Base-by-base conservation (phyloP, 352 stramenopile species). In the Phytophthora gonapodyides region DNA sequence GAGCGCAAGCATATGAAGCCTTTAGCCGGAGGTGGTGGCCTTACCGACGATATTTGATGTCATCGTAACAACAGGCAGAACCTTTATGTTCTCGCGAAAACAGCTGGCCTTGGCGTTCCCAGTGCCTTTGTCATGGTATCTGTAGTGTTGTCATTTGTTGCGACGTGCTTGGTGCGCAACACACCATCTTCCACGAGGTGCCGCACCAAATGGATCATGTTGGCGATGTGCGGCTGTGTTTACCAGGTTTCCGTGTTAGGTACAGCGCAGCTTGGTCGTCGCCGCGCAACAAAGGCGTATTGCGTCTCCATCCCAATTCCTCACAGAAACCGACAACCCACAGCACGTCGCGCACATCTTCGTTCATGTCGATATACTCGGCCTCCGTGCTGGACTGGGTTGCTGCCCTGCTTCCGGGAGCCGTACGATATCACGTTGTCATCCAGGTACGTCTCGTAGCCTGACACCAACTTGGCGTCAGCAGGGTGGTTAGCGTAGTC, bases 311-410 rank as follows among this genome's bases (percentile, higher is more conserved):
- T 1, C 10, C 1, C 31, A 65, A 12, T 33, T 59, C 48, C 11
- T 55, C 41, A 8, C 12, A 27, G 8, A 65, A 10, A 16, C 48
- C 42, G 5, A 38, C 35, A 2, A 75, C 21, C 64, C 61, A 73
- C 36, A 72, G 12, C 0, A 76, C 11, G 21, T 75, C 64, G 0
- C 56, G 40, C 0, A 51, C 43, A 2, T 59, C 58, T 53, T 73
- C 66, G n/a, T 63, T 47, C 66, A 75, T 73, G 0, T 61, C 66
- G 9, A 67, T 42, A n/a, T 75, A 76, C 21, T 73, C 64, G 0
- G 60, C 56, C 19, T 75, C 61, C 5, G 62, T 70, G 0, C 64
- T 80, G 2, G 68, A 71, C 1, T 63, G 72, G 56, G 11, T 70
- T 71, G 33, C 76, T 55, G 9, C 48, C 47, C 52, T 76, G 64